Evolutionary conservation across 345 rosid species (phyloP), one percentile per base, ranked within the genome.

Genomic region (Lumnitzera littorea): DNA sequence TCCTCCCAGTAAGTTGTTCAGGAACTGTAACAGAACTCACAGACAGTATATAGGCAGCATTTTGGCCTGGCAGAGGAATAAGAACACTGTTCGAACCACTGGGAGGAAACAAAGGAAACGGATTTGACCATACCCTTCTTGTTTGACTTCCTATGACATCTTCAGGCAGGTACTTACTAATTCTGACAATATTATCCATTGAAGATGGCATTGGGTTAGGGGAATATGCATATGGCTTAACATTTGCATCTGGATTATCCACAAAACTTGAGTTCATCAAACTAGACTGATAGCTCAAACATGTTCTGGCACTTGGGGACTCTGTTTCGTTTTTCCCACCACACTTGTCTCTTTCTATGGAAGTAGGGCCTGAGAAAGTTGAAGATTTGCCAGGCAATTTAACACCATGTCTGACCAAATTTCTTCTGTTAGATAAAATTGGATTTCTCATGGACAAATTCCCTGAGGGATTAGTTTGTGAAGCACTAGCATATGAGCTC

Each of bases 41-140:
- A 60, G 98, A 92, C 67, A 92, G 70, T 67, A 91, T 73, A 67
- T 74, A 80, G 68, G 88, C 88, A 66, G 84, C 87, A 76, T 78
- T 79, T 52, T 86, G 79, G 48, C 75, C 65, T 55, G 79, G 72
- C 68, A 79, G 80, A 24, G 89, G 98, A 66, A 91, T 79, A 76
- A 85, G 77, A 55, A 91, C 81, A 78, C 74, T 85, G 43, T 70
- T 79, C 66, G 95, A 89, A 64, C 98, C 96, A 78, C 91, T 84
- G 49, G 91, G 80, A 56, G 89, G 91, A 67, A 78, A 78, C 66
- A 91, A 87, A 62, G 80, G 84, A 78, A 91, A 92, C 48, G 94
- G 85, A 48, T 61, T 74, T 57, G 96, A 92, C 94, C 94, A 92
- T 68, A 75, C 61, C 59, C 74, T 69, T 67, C 69, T 63, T 17